Conservation (phyloP, 2,329 filamentous ascomycete genomes). For the Penicillium palitans region DNA sequence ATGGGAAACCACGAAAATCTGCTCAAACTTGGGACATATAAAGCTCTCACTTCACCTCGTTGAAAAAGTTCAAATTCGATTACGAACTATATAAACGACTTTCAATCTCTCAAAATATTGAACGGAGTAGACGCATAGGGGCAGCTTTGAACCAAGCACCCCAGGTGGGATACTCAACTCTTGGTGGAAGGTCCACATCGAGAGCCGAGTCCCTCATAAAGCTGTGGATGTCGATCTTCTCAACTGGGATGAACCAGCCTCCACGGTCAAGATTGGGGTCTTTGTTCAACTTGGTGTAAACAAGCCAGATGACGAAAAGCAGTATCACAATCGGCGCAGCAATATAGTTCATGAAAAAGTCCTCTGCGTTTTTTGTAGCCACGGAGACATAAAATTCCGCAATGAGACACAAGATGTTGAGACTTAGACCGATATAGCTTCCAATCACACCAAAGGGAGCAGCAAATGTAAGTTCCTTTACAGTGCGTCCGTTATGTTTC, state of each 20-base stretch:
- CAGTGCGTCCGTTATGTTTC: constrained; percentile 56
- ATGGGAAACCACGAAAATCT: not conserved
- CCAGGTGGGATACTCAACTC: constrained; percentile 26
- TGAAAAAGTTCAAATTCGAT: no score
- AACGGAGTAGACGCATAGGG: constrained; percentile 21
- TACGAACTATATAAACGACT: not conserved
- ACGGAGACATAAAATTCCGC: constrained; percentile 47
- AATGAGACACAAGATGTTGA: constrained; percentile 56
- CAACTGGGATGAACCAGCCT: constrained; percentile 18
- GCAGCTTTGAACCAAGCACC: constrained; percentile 23
- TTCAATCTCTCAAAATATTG: constrained; percentile 11
- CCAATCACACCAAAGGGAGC: constrained; percentile 62
- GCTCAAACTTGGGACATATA: not conserved
- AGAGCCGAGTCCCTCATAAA: constrained; percentile 24
- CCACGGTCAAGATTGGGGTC: constrained; percentile 25
- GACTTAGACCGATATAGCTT: constrained; percentile 60
- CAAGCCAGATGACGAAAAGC: constrained; percentile 41
- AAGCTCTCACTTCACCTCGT: not conserved
- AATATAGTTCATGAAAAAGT: constrained; percentile 52
- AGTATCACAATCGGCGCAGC: constrained; percentile 32
- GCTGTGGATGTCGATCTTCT: constrained; percentile 24
- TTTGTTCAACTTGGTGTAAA: constrained; percentile 20
- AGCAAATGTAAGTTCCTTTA: constrained; percentile 66
- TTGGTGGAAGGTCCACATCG: constrained; percentile 24
- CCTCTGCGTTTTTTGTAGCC: constrained; percentile 36